Conservation (phyloP, 495 filamentous ascomycete species). For the Gamarada debralockiae region DNA sequence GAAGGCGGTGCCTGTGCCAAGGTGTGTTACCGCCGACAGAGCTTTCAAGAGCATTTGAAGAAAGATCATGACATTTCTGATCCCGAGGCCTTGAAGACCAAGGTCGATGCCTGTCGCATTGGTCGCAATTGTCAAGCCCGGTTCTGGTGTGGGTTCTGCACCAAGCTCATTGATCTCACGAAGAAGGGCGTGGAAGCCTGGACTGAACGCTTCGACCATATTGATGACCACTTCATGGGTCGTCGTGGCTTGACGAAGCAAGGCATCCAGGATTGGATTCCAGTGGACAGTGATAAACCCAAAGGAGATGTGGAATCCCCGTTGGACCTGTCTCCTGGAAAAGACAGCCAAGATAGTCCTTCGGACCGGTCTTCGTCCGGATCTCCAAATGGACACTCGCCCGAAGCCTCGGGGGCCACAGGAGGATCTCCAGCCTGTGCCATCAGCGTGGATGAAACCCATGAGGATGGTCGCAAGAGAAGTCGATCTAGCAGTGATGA, state of each 20-base stretch:
- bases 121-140: slow-evolving; percentile 63
- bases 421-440: slow-evolving; percentile 6
- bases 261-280: slow-evolving; percentile 21
- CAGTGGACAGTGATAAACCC: slow-evolving; percentile 13
- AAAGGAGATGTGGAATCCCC: slow-evolving; percentile 12
- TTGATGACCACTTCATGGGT: slow-evolving; percentile 71
- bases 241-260: slow-evolving; percentile 22
- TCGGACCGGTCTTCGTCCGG: neutral
- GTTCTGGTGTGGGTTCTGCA: slow-evolving; percentile 94
- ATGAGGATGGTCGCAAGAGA: slow-evolving; percentile 2
- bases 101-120: slow-evolving; percentile 52
- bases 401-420: slow-evolving; percentile 1
- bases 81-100: slow-evolving; percentile 20
- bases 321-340: neutral
- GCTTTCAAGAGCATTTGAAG: slow-evolving; percentile 56
- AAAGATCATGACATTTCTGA: slow-evolving; percentile 45
- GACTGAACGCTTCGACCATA: slow-evolving; percentile 83
- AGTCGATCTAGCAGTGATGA: neutral
- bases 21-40: slow-evolving; percentile 57
- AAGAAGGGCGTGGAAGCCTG: slow-evolving; percentile 53
- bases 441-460: neutral
- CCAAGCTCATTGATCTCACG: slow-evolving; percentile 49
- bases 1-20: slow-evolving; percentile 44
- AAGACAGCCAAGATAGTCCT: neutral
- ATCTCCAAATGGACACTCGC: neutral